Conservation (phyloP, 352 stramenopile genomes). For the Blastocystis sp. region DNA sequence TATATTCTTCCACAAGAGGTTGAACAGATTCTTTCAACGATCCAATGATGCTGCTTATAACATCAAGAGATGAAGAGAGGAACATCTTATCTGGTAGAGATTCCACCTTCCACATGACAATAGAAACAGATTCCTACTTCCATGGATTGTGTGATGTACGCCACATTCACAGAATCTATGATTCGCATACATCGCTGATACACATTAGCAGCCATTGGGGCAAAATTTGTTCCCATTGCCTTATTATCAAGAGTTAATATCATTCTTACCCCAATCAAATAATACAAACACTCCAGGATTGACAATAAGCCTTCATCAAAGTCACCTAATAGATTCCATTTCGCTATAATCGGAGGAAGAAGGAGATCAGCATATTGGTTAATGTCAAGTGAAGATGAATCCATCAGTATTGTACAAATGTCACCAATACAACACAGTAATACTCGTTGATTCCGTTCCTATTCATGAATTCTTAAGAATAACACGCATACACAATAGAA, state of each 20-base stretch:
- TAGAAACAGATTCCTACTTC: background rate
- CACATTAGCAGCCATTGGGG: background rate
- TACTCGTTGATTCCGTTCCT: conserved; percentile 12
- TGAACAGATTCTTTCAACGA: background rate
- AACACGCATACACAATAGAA: conserved; percentile 25
- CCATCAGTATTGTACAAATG: conserved; percentile 13
- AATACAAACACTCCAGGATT: conserved; percentile 47
- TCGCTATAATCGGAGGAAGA: conserved; percentile 37
- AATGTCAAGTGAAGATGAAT: conserved; percentile 3
- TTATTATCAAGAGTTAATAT: background rate
- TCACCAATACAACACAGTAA: conserved; percentile 9
- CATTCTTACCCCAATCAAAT: conserved; percentile 32
- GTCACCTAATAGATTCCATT: conserved; percentile 39
- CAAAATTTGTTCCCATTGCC: conserved; percentile 19
- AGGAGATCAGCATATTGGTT: conserved; percentile 9
- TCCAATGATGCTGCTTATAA: conserved; percentile 31
- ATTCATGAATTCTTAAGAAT: background rate
- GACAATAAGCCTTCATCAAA: conserved; percentile 42
- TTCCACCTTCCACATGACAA: background rate
- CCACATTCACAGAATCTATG: conserved; percentile 29
- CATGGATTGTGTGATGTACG: conserved; percentile 7
- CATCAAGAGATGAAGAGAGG: conserved; percentile 12
- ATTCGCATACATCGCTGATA: conserved; percentile 2
- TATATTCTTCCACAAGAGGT: background rate
- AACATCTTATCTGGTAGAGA: conserved; percentile 45